phyloP scores from a whole-genome alignment of 768 basidiomycete genomes.

The Panellus pusillus region DNA sequence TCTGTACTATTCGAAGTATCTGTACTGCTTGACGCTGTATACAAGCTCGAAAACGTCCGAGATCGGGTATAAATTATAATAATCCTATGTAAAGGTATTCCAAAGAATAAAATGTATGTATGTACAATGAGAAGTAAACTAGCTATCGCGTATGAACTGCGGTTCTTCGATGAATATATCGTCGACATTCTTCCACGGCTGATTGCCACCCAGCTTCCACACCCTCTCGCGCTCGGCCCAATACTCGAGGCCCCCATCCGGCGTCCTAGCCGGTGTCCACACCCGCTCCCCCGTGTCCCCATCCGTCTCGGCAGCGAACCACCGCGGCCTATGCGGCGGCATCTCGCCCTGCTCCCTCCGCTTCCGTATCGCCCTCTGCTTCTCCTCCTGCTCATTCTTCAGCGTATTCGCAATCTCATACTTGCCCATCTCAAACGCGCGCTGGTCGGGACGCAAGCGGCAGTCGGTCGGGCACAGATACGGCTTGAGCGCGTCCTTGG shows the following conservation, averaged over 20 bases:
- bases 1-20: no score
- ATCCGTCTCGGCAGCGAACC: conserved; percentile 84
- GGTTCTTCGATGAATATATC: conserved; percentile 78
- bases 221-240: conserved; percentile 78
- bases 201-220: conserved; percentile 43
- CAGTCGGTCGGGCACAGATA: conserved; percentile 91
- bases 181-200: conserved; percentile 70
- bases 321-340: conserved; percentile 76
- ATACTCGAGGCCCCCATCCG: conserved; percentile 63
- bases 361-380: conserved; percentile 70
- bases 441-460: conserved; percentile 87
- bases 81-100: no score
- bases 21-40: no score
- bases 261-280: conserved; percentile 69
- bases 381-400: conserved; percentile 82
- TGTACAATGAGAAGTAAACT: neutral
- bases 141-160: conserved; percentile 26
- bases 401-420: conserved; percentile 82
- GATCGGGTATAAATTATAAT: no score
- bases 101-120: no score
- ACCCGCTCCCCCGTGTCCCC: conserved; percentile 87
- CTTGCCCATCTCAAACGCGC: conserved; percentile 88
- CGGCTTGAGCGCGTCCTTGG: conserved; percentile 62
- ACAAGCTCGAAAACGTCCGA: neutral
- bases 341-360: conserved; percentile 73